These are phyloP conservation scores for Paxillus rubicundulus DNA, from an alignment of 768 basidiomycete species.

Conservation along the genomic window DNA sequence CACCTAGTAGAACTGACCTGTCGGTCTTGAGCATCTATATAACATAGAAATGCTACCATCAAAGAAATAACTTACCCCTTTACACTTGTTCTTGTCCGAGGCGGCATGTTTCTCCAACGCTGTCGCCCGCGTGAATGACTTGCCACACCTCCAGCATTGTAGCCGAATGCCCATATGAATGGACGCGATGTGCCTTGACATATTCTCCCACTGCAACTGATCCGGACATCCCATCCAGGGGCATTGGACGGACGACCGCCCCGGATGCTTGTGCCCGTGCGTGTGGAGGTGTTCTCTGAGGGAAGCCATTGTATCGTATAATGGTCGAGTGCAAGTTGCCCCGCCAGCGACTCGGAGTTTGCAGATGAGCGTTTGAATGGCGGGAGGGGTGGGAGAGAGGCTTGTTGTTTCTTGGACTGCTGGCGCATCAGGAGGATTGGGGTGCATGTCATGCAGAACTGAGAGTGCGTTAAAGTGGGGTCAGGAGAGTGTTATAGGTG, in stretches of 20 bases:
- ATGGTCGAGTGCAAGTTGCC: background rate
- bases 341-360: background rate
- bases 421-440: too few species aligned
- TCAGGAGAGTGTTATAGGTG: too few species aligned
- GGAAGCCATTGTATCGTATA: background rate
- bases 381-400: too few species aligned
- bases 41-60: too few species aligned
- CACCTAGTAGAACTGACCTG: too few species aligned
- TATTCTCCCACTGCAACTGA: constrained; percentile 4
- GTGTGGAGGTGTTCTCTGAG: constrained; percentile 10
- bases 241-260: background rate
- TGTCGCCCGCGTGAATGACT: constrained; percentile 3
- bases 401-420: too few species aligned
- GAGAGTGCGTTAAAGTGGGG: too few species aligned
- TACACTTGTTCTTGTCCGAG: constrained; percentile 2
- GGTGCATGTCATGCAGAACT: too few species aligned
- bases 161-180: constrained; percentile 5
- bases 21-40: too few species aligned
- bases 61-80: too few species aligned
- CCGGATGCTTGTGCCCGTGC: constrained; percentile 9
- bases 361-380: background rate
- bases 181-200: constrained; percentile 7
- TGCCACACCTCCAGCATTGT: constrained; percentile 2
- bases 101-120: constrained; percentile 4
- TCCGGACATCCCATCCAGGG: constrained; percentile 10